Conservation (phyloP, 1,284 basidiomycete genomes). For the Boletus nobilissimus region DNA sequence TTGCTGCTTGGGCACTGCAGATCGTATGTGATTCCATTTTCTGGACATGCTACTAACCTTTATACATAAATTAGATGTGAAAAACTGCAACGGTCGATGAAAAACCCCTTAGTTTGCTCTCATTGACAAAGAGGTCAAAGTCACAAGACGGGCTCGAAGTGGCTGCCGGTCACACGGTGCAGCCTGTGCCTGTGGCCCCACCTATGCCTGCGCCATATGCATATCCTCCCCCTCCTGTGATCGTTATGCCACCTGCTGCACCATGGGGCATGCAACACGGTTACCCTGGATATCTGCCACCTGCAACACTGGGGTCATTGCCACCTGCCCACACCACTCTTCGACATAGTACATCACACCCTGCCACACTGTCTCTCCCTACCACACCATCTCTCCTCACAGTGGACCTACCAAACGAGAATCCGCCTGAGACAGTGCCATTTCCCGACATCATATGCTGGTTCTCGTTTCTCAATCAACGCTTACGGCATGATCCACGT, state of each 20-base stretch:
- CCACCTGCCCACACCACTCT: neutral
- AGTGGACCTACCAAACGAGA: neutral
- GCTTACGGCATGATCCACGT: neutral
- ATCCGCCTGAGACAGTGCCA: neutral
- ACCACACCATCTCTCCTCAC: neutral
- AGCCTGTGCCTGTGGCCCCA: neutral
- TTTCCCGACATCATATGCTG: neutral
- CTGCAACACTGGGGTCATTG: neutral
- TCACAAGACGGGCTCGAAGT: neutral
- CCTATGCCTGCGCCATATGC: neutral
- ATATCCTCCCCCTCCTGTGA: neutral
- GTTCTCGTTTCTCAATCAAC: neutral
- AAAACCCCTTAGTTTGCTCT: neutral
- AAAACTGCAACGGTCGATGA: neutral
- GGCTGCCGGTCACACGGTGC: neutral
- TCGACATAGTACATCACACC: too few relatives aligned
- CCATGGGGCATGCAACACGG: neutral
- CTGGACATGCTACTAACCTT: too few relatives aligned
- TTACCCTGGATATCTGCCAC: neutral
- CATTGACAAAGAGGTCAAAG: neutral
- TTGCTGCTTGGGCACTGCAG: neutral
- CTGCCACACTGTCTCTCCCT: too few relatives aligned
- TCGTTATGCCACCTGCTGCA: neutral
- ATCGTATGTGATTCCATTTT: too few relatives aligned
- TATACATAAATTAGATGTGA: neutral